Percentiles rank a stretch among this genome's conserved stretches.
phyloP scores from a whole-genome alignment of 805 yeast species.

The Maudiozyma saulgeensis region DNA sequence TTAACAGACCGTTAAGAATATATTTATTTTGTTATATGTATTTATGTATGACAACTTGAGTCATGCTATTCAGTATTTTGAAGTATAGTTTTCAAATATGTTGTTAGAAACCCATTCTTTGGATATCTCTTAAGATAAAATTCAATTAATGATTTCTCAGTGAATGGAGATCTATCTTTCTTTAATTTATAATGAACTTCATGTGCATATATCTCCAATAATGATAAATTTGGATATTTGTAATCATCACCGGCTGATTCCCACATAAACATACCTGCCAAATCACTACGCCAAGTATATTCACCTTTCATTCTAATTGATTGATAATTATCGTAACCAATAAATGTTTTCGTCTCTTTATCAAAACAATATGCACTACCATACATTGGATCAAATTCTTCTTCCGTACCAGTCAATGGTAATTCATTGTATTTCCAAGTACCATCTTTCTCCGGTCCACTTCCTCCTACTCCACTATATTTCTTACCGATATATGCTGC shows the following conservation, averaged over 20 bases:
- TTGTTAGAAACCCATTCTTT: conserved; percentile 9
- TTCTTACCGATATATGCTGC: conserved; percentile 26
- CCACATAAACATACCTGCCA: conserved; percentile 95
- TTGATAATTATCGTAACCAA: conserved; percentile 57
- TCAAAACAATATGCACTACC: conserved; percentile 50
- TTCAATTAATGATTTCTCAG: conserved; percentile 7
- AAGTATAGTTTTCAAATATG: background rate
- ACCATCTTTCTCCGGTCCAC: conserved; percentile 40
- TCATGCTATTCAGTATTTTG: background rate
- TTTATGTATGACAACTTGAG: background rate
- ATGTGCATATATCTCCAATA: conserved; percentile 22
- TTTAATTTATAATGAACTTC: conserved; percentile 6
- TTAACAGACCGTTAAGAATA: no score
- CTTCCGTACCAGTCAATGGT: conserved; percentile 37
- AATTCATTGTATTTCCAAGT: conserved; percentile 48
- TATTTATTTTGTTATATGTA: background rate
- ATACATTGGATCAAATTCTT: conserved; percentile 41
- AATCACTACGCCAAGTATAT: conserved; percentile 37
- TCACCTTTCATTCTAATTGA: conserved; percentile 49
- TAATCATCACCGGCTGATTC: conserved; percentile 71
- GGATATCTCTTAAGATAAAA: conserved; percentile 16
- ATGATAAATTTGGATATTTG: conserved; percentile 28
- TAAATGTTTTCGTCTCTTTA: conserved; percentile 29
- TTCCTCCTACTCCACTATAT: conserved; percentile 37
- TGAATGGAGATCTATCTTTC: conserved; percentile 13